phyloP scores from a whole-genome alignment of 352 stramenopile genomes.

The Nannochloropsis limnetica region DNA sequence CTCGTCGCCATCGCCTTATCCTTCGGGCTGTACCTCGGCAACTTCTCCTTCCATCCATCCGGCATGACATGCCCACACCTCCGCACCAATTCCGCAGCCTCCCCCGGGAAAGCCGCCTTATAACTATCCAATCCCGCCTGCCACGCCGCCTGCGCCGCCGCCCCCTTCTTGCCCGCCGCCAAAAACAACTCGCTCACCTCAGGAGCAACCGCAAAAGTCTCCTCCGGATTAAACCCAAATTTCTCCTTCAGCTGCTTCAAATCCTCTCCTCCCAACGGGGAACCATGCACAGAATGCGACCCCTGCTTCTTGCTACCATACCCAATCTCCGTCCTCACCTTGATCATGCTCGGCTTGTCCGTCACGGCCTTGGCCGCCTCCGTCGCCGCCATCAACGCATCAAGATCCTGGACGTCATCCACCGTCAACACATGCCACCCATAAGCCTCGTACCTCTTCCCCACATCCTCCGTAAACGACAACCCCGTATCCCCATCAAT shows the following conservation, averaged over 20 bases:
- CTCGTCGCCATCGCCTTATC: conserved; percentile 73
- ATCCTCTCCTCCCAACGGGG: conserved; percentile 86
- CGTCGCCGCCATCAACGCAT: conserved; percentile 81
- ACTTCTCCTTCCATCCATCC: conserved; percentile 73
- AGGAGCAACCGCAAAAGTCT: conserved; percentile 80
- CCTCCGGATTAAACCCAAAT: conserved; percentile 77
- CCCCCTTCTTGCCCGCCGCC: conserved; percentile 54
- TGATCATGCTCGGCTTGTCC: conserved; percentile 96
- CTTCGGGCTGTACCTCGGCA: conserved; percentile 75
- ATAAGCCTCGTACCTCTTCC: conserved; percentile 95
- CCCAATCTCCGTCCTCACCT: conserved; percentile 91
- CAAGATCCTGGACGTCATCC: conserved; percentile 84
- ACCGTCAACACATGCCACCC: conserved; percentile 91
- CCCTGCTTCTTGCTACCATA: conserved; percentile 80
- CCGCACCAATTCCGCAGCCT: conserved; percentile 82
- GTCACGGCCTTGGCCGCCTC: conserved; percentile 81
- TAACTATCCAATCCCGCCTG: conserved; percentile 80
- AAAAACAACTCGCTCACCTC: conserved; percentile 66
- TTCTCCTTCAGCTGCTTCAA: conserved; percentile 72
- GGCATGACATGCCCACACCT: conserved; percentile 81
- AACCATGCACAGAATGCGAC: conserved; percentile 82
- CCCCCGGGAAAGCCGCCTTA: conserved; percentile 72
- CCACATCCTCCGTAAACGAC: conserved; percentile 95
- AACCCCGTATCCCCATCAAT: conserved; percentile 92
- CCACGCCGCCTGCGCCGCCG: conserved; percentile 73